phyloP scores from a whole-genome alignment of 306 rosid genomes.

The Pyrus pyrifolia region DNA sequence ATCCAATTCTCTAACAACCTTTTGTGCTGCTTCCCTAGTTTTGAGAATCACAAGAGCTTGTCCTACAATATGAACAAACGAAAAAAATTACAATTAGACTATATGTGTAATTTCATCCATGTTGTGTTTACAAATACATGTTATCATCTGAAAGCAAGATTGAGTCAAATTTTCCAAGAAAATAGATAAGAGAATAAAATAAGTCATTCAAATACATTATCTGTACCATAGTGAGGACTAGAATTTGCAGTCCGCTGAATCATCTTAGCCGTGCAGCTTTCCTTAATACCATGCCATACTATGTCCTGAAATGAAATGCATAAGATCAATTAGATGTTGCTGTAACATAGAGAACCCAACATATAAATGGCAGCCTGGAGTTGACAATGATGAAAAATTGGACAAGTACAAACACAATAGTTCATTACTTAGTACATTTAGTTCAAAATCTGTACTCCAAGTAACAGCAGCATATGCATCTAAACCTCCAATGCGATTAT shows the following conservation, averaged over 20 bases:
- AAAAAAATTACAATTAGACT: not conserved
- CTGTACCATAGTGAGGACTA: slow-evolving; percentile 64
- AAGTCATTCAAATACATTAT: not conserved
- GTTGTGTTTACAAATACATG: not conserved
- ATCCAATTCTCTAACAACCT: slow-evolving; percentile 43
- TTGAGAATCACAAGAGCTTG: slow-evolving; percentile 73
- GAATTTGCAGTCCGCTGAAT: slow-evolving; percentile 55
- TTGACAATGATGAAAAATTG: not conserved
- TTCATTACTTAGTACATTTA: not conserved
- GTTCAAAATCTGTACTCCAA: not conserved
- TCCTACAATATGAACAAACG: slow-evolving; percentile 43
- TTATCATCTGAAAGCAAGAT: not conserved
- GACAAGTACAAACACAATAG: not conserved
- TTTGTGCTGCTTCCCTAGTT: slow-evolving; percentile 57
- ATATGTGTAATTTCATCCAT: not conserved
- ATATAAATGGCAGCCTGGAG: not conserved
- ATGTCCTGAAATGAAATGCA: slow-evolving; percentile 45
- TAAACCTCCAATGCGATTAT: slow-evolving; percentile 11
- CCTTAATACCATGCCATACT: slow-evolving; percentile 54
- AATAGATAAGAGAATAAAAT: not conserved
- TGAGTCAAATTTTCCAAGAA: not conserved
- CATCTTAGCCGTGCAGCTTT: slow-evolving; percentile 69
- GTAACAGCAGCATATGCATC: not conserved
- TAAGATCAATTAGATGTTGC: not conserved
- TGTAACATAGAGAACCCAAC: not conserved